Evolutionary conservation across 768 basidiomycete species (phyloP).

Genomic region (Clitopilus hobsonii): DNA sequence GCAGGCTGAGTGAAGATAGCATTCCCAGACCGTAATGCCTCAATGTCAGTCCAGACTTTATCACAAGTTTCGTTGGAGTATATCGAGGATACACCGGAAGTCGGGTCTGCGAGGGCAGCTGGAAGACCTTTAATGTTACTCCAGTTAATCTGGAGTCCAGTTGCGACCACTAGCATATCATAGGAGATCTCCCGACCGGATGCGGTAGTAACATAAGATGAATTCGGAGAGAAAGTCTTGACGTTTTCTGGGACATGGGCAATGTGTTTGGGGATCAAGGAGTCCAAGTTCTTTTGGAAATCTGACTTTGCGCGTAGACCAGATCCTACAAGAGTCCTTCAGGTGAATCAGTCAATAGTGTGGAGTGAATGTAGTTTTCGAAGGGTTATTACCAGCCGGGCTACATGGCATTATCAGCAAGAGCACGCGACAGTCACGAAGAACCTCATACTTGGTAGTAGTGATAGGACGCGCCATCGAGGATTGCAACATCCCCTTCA

Average conservation of each 20-base stretch:
- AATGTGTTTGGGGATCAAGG: slow-evolving; percentile 74
- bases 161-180: slow-evolving; percentile 83
- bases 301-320: slow-evolving; percentile 71
- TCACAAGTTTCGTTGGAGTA: slow-evolving; percentile 90
- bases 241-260: slow-evolving; percentile 69
- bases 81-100: slow-evolving; percentile 84
- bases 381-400: slow-evolving; percentile 74
- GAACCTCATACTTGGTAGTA: slow-evolving; percentile 65
- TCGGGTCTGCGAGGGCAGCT: slow-evolving; percentile 70
- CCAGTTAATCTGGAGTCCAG: slow-evolving; percentile 87
- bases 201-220: slow-evolving; percentile 68
- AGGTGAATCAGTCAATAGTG: slow-evolving; percentile 2
- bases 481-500: slow-evolving; percentile 76
- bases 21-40: slow-evolving; percentile 67
- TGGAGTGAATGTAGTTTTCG: not conserved
- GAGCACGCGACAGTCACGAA: not conserved
- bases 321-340: slow-evolving; percentile 89
- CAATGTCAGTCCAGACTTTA: slow-evolving; percentile 82
- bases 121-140: slow-evolving; percentile 67
- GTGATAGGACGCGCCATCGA: slow-evolving; percentile 80
- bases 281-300: slow-evolving; percentile 59
- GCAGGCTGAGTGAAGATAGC: slow-evolving; percentile 96
- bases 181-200: slow-evolving; percentile 72
- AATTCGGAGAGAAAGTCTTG: slow-evolving; percentile 66
- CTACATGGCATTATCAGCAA: slow-evolving; percentile 27